Evolutionary conservation across 2,329 filamentous ascomycete species (phyloP), one percentile per base, ranked within the genome.

Genomic region (Dothideomycetidae sp.): DNA sequence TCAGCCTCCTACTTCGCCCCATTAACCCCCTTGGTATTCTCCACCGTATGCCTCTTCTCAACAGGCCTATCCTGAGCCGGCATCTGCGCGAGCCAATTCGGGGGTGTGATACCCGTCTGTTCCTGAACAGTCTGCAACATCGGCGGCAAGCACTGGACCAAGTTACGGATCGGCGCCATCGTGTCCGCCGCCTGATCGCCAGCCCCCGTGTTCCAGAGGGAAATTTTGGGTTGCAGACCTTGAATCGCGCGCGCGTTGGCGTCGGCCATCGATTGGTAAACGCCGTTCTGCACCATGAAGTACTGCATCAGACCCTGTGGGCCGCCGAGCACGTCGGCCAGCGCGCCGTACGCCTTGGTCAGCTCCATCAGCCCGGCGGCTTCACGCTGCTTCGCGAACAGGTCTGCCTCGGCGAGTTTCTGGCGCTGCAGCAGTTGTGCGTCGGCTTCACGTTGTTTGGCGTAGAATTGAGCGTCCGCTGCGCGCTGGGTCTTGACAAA

Each of bases 141-240:
- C 4, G 84, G 84, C 23, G 84, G 84, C 43, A 92, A 63, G 54
- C 76, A 80, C 65, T 90, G 83, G 62, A 90, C 86, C 26, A 92
- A 69, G 48, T 88, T 86, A 46, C 81, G 68, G 60, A 90, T 78
- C 3, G 78, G 69, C 1, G 70, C 71, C 15, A 68, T 62, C 5
- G 67, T 57, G 41, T 81, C 76, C 39, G 70, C 61, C n/a, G 58
- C 62, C 21, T 26, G 21, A 53, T 65, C 29, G 50, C 53, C 35
- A 33, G 60, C 56, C 0, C 81, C 81, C 5, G 83, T 92, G 54
- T 83, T 90, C 84, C 83, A 93, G 16, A 88, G 75, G 44, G 77
- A 85, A 62, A 92, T 90, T 76, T 92, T 92, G 46, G 84, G 84
- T 56, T 85, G 72, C 47, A 92, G 61, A 16, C 83, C 83, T 36